Evolutionary conservation across 2,329 filamentous ascomycete species (phyloP), one percentile per base, ranked within the genome.

Genomic region (Penicillium sp.): DNA sequence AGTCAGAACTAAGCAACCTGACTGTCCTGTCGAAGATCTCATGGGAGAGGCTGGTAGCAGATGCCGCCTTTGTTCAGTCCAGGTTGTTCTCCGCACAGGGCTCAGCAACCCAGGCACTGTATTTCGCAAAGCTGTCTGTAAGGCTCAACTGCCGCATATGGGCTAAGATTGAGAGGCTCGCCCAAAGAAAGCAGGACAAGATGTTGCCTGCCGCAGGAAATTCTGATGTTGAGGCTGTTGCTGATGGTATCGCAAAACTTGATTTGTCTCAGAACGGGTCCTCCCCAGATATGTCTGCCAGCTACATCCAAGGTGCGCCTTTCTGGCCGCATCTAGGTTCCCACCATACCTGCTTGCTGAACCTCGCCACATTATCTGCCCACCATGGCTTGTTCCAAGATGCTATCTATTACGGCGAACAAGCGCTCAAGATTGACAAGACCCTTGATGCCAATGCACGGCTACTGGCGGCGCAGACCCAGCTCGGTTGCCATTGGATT

Each of bases 311-410:
- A 53, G 86, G 86, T 50, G 85, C 90, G 1, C 81, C 84, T 2
- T 92, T 93, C 66, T 97, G 93, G 93, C 80, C 82, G 6, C 79
- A 96, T 20, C 86, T 94, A 8, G 83, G 85, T 29, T 85, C 88
- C 1, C 81, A 97, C 20, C 87, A 92, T 64, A 82, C 84, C 31
- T 85, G 86, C 54, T 78, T 96, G 14, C 75, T 87, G 57, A 87
- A 92, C 56, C 82, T 96, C 3, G 91, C 91, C 0, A 82, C 83
- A 4, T 79, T 96, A 1, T 96, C 92, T 64, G 85, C 89, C 1
- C 88, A 96, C 61, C 84, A 94, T 60, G 94, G 94, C 29, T 83
- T 96, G 74, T 90, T 92, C 61, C 87, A 90, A 58, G 93, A 97
- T 71, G 93, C 93, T 2, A 77, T 93, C 0, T 94, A 92, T 70